Conservation (phyloP, 2,329 filamentous ascomycete species). For the Cytospora leucostoma region DNA sequence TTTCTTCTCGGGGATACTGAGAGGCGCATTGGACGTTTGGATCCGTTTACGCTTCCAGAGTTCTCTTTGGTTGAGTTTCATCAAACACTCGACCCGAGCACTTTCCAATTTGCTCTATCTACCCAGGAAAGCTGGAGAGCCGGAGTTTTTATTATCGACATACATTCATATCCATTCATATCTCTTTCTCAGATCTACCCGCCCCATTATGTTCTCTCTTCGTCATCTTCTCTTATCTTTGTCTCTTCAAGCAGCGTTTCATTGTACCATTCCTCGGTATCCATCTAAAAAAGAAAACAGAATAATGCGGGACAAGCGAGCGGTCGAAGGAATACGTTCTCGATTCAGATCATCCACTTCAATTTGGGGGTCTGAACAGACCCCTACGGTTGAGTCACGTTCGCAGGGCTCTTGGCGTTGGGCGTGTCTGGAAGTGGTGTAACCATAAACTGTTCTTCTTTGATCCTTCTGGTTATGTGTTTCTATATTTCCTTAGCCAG, state of each 20-base stretch:
- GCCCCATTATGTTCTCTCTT: not conserved
- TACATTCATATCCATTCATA: not conserved
- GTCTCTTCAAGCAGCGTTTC: not conserved
- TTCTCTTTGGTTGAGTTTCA: too few relatives aligned
- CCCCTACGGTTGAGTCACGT: not conserved
- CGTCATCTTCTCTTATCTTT: not conserved
- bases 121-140: too few relatives aligned
- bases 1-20: slow-evolving; percentile 20
- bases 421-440: not conserved
- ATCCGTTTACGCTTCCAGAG: too few relatives aligned
- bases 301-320: not conserved
- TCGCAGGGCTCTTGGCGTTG: not conserved
- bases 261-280: not conserved
- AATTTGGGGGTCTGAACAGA: not conserved
- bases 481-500: not conserved
- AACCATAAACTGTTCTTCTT: not conserved
- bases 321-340: too few relatives aligned
- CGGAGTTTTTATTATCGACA: too few relatives aligned
- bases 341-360: not conserved
- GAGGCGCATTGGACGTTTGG: not conserved
- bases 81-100: too few relatives aligned
- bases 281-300: not conserved
- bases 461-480: not conserved
- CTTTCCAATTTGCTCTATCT: too few relatives aligned
- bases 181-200: not conserved